Percentiles rank a stretch among this genome's conserved stretches.
Evolutionary conservation across 495 filamentous ascomycete species (phyloP).

Genomic region (Podospora fimiseda): DNA sequence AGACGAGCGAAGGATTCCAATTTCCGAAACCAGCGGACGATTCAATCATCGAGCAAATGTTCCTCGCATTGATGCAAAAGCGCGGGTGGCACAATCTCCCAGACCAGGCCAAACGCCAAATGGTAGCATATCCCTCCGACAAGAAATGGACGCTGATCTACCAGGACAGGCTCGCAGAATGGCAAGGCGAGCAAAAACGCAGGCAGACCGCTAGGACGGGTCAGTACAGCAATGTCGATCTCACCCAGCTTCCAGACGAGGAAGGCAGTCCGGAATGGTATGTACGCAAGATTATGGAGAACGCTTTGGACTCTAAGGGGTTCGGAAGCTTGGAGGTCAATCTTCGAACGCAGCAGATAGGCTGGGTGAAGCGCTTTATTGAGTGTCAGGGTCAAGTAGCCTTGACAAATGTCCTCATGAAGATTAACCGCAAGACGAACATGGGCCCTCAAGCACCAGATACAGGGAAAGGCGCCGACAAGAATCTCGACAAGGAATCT

Average conservation of each 20-base stretch:
- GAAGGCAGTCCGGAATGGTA: constrained; percentile 98
- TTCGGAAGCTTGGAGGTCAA: constrained; percentile 88
- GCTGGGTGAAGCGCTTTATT: constrained; percentile 94
- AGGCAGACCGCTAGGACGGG: constrained; percentile 63
- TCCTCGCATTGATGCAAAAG: constrained; percentile 91
- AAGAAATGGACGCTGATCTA: constrained; percentile 98
- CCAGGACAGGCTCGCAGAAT: constrained; percentile 88
- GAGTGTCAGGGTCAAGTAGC: constrained; percentile 97
- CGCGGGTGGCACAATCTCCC: constrained; percentile 93
- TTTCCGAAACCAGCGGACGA: constrained; percentile 72
- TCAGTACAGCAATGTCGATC: constrained; percentile 47
- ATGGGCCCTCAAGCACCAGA: constrained; percentile 67
- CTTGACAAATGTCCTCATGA: constrained; percentile 84
- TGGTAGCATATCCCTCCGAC: constrained; percentile 83
- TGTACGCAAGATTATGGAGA: constrained; percentile 93
- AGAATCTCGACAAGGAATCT: constrained; percentile 90
- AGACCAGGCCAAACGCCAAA: constrained; percentile 90
- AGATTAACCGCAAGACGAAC: constrained; percentile 82
- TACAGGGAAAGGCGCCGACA: constrained; percentile 59
- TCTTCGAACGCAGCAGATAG: constrained; percentile 90
- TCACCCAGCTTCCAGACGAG: constrained; percentile 73
- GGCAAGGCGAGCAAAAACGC: constrained; percentile 90
- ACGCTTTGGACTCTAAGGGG: constrained; percentile 85
- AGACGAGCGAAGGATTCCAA: constrained; percentile 54
- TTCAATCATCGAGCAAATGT: constrained; percentile 82